Percentiles rank a stretch among this genome's conserved stretches.
phyloP scores from a whole-genome alignment of 148 eudicot species.

The Silene latifolia region DNA sequence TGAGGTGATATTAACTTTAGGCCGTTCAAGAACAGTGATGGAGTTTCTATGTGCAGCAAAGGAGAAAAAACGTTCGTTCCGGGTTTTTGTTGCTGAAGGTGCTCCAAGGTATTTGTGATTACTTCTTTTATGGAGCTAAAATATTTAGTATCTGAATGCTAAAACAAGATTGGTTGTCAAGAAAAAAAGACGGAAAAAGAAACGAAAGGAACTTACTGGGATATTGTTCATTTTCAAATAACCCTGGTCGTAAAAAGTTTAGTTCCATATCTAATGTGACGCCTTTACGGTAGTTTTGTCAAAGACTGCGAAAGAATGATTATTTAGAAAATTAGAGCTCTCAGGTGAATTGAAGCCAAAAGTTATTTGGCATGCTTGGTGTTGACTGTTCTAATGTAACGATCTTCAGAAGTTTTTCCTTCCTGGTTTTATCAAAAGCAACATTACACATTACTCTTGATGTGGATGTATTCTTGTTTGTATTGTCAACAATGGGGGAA shows the following conservation, averaged over 20 bases:
- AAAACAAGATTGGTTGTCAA: neutral
- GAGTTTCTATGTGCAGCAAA: slow-evolving; percentile 98
- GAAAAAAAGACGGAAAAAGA: neutral
- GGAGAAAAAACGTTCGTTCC: slow-evolving; percentile 90
- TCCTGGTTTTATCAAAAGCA: neutral
- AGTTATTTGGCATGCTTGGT: neutral
- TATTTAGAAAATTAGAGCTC: neutral
- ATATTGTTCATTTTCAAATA: too few relatives aligned
- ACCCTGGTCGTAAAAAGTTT: neutral
- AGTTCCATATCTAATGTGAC: neutral
- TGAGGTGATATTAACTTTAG: slow-evolving; percentile 95
- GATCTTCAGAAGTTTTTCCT: neutral
- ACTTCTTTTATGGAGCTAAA: neutral
- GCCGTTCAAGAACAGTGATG: slow-evolving; percentile 88
- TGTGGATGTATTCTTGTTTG: neutral
- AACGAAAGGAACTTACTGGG: neutral
- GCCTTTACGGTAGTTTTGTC: neutral
- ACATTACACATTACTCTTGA: neutral
- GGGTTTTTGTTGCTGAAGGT: slow-evolving; percentile 97
- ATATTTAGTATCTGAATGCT: neutral
- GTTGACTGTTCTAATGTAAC: neutral
- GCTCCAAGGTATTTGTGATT: slow-evolving; percentile 71
- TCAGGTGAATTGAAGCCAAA: neutral
- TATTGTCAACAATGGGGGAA: neutral
- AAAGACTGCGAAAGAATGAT: neutral